Base-by-base conservation (phyloP, 164 flowering plant genomes). In the Buxus sempervirens region DNA sequence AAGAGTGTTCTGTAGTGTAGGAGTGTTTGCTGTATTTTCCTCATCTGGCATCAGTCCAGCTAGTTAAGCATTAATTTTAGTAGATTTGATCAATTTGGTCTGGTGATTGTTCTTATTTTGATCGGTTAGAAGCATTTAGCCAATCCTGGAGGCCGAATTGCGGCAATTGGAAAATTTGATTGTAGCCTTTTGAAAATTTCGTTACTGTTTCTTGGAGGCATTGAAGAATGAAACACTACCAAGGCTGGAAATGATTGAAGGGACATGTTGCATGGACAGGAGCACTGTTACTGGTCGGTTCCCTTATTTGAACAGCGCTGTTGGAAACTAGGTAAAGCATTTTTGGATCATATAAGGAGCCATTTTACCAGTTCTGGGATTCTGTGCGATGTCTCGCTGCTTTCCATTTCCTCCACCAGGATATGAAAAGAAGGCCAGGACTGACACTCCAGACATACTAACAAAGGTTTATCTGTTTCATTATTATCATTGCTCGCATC, bases 401-500 rank as follows among this genome's bases (percentile, higher is more conserved):
- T 90, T 90, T 83, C 98, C 96, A 22, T 93, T 93, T 78, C 96
- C 98, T 6, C 98, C 98, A 49, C 98, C 96, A 64, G 98, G 98
- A 78, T 93, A 90, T 88, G 92, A 85, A 71, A 90, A 84, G 82
- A 85, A 86, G 82, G 76, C 81, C 73, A 81, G 79, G 67, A 70
- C 73, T n/a, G 87, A 82, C 27, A 87, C 78, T n/a, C 70, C 42
- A 20, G 93, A 90, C 72, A 67, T 86, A 64, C 78, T 87, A 61
- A 74, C 73, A 74, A 86, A 92, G 97, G 97, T 92, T 77, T 51
- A 68, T 66, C 58, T 15, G 59, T 41, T 20, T 38, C 58, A 16
- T 51, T 10, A 54, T 8, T 45, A 54, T 21, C 24, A 25, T 61
- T 60, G 27, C 75, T 45, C 16, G 51, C 28, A 19, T 54, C n/a